Evolutionary conservation across 371 early-diverging fungal genomes (phyloP).

Genomic region (Aphelidium insulamus): DNA sequence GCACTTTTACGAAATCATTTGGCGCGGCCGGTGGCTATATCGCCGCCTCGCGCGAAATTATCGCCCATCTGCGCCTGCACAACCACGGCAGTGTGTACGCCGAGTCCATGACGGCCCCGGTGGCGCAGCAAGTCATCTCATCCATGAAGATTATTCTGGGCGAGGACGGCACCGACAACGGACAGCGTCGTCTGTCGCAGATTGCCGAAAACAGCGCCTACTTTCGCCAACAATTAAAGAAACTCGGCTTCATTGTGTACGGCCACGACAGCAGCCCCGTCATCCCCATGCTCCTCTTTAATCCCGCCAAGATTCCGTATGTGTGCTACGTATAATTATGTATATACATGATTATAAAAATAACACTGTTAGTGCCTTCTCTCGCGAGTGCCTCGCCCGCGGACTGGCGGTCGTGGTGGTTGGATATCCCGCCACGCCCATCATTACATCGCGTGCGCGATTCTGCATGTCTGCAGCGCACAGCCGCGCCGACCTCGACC

Average conservation of each 20-base stretch:
- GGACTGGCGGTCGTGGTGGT: slow-evolving; percentile 96
- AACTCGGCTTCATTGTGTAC: slow-evolving; percentile 87
- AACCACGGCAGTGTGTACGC: slow-evolving; percentile 75
- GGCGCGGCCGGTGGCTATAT: slow-evolving; percentile 98
- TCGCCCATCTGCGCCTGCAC: slow-evolving; percentile 58
- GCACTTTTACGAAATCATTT: slow-evolving; percentile 98
- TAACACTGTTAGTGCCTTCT: slow-evolving; percentile 43
- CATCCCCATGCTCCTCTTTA: slow-evolving; percentile 87
- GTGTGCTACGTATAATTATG: slow-evolving; percentile 3
- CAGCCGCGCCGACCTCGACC: slow-evolving; percentile 79
- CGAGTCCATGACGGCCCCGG: slow-evolving; percentile 81
- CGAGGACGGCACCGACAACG: slow-evolving; percentile 58
- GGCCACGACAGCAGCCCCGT: slow-evolving; percentile 89
- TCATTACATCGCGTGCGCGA: slow-evolving; percentile 84
- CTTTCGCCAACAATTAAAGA: slow-evolving; percentile 55
- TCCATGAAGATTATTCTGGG: slow-evolving; percentile 75
- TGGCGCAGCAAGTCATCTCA: slow-evolving; percentile 79
- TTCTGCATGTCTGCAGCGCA: slow-evolving; percentile 95
- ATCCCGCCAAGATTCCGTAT: slow-evolving; percentile 89
- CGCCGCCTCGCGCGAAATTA: slow-evolving; percentile 53
- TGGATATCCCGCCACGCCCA: slow-evolving; percentile 96
- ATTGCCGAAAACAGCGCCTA: slow-evolving; percentile 74
- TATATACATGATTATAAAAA: neutral
- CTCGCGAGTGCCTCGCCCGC: slow-evolving; percentile 68
- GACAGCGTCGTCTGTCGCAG: slow-evolving; percentile 52